phyloP scores from a whole-genome alignment of 2,329 filamentous ascomycete species.

The Sporothrix protearum region DNA sequence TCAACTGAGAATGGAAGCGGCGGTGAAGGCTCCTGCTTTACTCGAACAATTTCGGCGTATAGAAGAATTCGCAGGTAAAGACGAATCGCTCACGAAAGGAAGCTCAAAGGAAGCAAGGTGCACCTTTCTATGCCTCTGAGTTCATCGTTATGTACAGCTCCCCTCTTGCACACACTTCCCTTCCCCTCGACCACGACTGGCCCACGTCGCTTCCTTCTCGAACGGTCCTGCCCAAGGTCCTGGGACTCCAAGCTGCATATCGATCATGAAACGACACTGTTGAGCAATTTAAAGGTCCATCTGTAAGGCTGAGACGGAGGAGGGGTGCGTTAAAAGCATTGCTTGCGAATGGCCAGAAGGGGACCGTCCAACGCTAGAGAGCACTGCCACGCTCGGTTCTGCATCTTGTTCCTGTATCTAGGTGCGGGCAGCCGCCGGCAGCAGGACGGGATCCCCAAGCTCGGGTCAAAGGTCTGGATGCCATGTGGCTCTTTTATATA shows the following conservation, averaged over 20 bases:
- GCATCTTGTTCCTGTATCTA: slow-evolving; percentile 27
- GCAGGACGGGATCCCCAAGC: slow-evolving; percentile 21
- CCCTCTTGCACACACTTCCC: neutral
- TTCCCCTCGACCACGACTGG: neutral
- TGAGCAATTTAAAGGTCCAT: neutral
- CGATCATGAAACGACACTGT: neutral
- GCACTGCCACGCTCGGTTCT: slow-evolving; percentile 33
- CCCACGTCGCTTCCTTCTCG: neutral
- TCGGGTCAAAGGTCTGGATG: neutral
- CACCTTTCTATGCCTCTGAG: too few species aligned
- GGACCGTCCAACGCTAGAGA: slow-evolving; percentile 27
- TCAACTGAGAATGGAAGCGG: neutral
- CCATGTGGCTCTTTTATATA: neutral
- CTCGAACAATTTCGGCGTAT: neutral
- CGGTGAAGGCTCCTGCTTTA: neutral
- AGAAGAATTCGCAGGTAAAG: neutral
- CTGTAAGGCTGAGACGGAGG: slow-evolving; percentile 15
- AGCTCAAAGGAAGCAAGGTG: neutral
- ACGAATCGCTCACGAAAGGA: neutral
- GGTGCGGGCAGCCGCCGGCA: slow-evolving; percentile 11
- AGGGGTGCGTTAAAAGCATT: neutral
- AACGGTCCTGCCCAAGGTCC: neutral
- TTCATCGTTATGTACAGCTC: neutral
- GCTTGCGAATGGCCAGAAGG: neutral
- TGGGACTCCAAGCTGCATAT: neutral